These are phyloP conservation scores for Metahyphopichia silvanorum DNA, from an alignment of 805 yeast species.

Conservation along the genomic window DNA sequence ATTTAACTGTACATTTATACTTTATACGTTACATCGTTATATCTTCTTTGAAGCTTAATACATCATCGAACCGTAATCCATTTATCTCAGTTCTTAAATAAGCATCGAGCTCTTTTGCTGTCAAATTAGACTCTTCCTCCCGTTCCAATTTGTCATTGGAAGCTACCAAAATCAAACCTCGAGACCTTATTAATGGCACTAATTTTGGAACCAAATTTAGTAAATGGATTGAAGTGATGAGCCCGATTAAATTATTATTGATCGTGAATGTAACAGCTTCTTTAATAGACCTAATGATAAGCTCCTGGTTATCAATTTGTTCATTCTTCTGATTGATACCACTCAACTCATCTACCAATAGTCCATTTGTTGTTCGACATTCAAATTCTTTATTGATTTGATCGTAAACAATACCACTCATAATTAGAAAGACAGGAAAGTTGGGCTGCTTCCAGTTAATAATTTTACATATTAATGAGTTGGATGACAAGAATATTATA, in stretches of 20 bases:
- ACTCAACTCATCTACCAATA: constrained; percentile 21
- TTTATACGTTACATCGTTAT: constrained; percentile 24
- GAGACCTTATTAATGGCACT: constrained; percentile 67
- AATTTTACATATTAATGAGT: constrained; percentile 87
- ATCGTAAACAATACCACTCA: constrained; percentile 58
- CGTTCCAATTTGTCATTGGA: constrained; percentile 37
- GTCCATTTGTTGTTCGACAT: constrained; percentile 39
- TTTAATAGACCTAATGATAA: constrained; percentile 63
- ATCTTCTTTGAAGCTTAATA: constrained; percentile 65
- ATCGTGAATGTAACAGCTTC: constrained; percentile 81
- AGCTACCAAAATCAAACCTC: constrained; percentile 84
- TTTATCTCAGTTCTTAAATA: constrained; percentile 51
- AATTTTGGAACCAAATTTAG: constrained; percentile 72
- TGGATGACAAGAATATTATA: constrained; percentile 79
- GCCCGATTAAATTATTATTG: constrained; percentile 79
- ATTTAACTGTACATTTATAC: background rate
- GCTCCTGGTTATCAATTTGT: constrained; percentile 27
- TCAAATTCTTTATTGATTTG: constrained; percentile 25
- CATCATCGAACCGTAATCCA: constrained; percentile 62
- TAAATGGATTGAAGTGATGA: constrained; percentile 71
- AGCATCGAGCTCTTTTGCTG: constrained; percentile 30
- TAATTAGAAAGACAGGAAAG: constrained; percentile 85
- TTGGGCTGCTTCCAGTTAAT: constrained; percentile 98
- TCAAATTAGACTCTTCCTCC: constrained; percentile 16
- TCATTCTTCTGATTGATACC: too few species aligned